phyloP scores from a whole-genome alignment of 1,284 basidiomycete species.

The Cryptococcus maquisensis region DNA sequence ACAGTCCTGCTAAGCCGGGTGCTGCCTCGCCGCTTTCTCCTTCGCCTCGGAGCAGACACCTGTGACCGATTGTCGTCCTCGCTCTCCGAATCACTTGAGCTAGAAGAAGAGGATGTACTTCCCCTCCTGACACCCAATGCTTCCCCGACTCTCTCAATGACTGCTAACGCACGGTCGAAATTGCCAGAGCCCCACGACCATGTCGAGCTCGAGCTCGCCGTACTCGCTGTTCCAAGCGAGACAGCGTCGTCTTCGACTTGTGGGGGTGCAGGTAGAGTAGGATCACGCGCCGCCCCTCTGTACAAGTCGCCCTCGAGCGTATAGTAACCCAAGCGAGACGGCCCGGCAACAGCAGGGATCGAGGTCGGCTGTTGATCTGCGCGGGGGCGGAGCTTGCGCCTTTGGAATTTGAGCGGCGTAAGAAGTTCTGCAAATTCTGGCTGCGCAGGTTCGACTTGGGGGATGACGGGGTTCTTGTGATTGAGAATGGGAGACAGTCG shows the following conservation, averaged over 20 bases:
- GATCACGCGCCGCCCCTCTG: slow-evolving; percentile 38
- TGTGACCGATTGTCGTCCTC: slow-evolving; percentile 8
- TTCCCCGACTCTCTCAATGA: slow-evolving; percentile 43
- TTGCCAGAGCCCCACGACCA: slow-evolving; percentile 38
- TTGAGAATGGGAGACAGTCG: slow-evolving; percentile 8
- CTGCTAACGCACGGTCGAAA: slow-evolving; percentile 37
- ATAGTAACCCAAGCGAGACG: slow-evolving; percentile 34
- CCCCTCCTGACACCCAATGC: slow-evolving; percentile 40
- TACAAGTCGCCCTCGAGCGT: slow-evolving; percentile 44
- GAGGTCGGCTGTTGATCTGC: slow-evolving; percentile 11
- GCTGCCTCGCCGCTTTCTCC: slow-evolving; percentile 7
- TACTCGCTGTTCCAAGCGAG: slow-evolving; percentile 22
- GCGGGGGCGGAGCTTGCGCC: slow-evolving; percentile 14
- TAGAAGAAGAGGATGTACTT: slow-evolving; percentile 16
- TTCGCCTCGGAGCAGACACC: slow-evolving; percentile 10
- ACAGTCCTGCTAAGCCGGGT: slow-evolving; percentile 17
- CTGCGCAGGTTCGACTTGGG: slow-evolving; percentile 7
- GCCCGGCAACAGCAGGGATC: slow-evolving; percentile 24
- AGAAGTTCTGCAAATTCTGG: slow-evolving; percentile 43
- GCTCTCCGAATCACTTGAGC: slow-evolving; percentile 6
- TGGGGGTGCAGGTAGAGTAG: slow-evolving; percentile 12
- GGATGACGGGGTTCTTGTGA: background rate
- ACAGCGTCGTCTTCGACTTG: slow-evolving; percentile 32
- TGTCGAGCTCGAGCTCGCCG: slow-evolving; percentile 25
- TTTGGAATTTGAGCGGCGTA: slow-evolving; percentile 33